Evolutionary conservation across 2,329 filamentous ascomycete genomes (phyloP), one percentile per base, ranked within the genome.

Genomic region (Botrytis tulipae): DNA sequence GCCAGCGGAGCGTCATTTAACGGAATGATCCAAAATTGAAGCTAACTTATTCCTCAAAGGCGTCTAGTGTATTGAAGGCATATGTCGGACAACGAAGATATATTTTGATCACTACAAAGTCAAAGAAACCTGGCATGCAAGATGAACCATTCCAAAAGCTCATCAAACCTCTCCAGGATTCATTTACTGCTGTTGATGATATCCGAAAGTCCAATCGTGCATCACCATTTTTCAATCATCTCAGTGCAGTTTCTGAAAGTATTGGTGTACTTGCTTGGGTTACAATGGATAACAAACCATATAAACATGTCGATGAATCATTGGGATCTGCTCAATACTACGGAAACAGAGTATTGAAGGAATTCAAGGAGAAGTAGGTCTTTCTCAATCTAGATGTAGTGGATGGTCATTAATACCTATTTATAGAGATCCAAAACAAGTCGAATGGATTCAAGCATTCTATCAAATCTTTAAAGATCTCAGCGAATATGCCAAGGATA

Each of bases 211-310:
- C 87, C 74, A 97, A 97, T 82, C 90, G 94, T 61, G 89, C 89
- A 14, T 91, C 92, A 2, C 87, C 91, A 2, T 85, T 93, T 77
- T 94, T 93, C 81, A 92, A 93, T 78, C 93, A 98, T 77, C 85
- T 99, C 67, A 93, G 92, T 80, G 91, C 95, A 77, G 93, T 98
- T 44, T 91, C 94, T 0, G 95, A 98, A 80, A 95, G 95, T 77
- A 95, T 97, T 77, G 92, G 93, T 80, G 91, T 94, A 57, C 85
- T 99, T 74, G 93, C 93, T 48, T 99, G 96, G 96, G 92, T 98
- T 73, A 92, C 92, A 0, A 89, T 96, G 67, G 93, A 97, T 70
- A 87, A 85, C 76, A 94, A 94, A 81, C 96, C 96, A 3, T 91
- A 89, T 76, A 95, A 96, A 80, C 93, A 95, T 79, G 92, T 98